Base-by-base conservation (phyloP, 1,284 basidiomycete species). In the Sparassis latifolia region DNA sequence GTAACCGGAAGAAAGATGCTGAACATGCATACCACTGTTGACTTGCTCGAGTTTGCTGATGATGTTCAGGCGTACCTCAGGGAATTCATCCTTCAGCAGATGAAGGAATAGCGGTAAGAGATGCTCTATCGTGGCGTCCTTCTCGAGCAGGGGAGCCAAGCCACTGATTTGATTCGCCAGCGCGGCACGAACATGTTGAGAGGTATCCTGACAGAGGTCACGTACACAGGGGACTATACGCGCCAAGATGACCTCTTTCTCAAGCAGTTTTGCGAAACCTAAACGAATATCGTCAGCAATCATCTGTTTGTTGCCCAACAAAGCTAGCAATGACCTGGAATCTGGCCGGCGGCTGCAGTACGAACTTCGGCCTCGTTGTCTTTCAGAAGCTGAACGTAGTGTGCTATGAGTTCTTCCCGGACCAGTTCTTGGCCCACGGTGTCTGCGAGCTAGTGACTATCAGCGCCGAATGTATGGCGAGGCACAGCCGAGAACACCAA, bases 291-390 rank as follows among this genome's bases (percentile, higher is more conserved):
- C 42, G 31, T 51, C 39, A 52, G 37, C 42, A 27, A 33, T 9
- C 33, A 41, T 32, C 9, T 28, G 41, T 20, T 20, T 40, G 5
- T 35, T 35, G 30, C 35, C 10, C 42, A 41, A 45, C 32, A 38
- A 33, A 38, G 20, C 49, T 42, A 55, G 47, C 42, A 33, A 42
- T 31, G 10, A 93, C 94, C 95, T 65, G 97, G 97, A 59, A 99
- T 91, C 69, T 99, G 97, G 44, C 91, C 91, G 30, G 97, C 86
- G 46, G 91, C 94, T 32, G 97, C 97, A 43, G 95, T 98, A 56
- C 96, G 83, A 48, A 99, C 97, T 72, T 99, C 97, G 28, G 97
- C 97, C 73, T 99, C 97, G 63, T 97, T 97, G 66, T 99, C 97
- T 71, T 97, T 98, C 62, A 99, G 76, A 44, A 99, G 77, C 52